These are phyloP conservation scores for Lentinus tigrinus DNA, from an alignment of 768 basidiomycete species.

Conservation along the genomic window DNA sequence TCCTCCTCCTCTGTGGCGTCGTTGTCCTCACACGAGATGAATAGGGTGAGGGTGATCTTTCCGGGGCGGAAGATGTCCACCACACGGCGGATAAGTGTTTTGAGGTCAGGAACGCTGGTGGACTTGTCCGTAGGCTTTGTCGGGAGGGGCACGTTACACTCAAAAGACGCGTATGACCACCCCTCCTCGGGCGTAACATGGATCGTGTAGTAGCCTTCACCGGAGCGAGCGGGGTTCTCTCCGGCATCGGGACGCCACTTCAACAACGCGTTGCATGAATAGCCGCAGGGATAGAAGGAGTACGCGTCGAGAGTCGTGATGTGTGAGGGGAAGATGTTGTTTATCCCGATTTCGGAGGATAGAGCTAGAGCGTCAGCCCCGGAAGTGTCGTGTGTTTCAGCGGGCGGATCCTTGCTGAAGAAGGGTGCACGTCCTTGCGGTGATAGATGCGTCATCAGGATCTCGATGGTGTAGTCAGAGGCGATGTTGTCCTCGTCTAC, in stretches of 20 bases:
- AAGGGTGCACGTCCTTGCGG: constrained; percentile 76
- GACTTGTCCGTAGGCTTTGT: constrained; percentile 32
- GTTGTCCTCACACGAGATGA: constrained; percentile 72
- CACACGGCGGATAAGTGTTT: constrained; percentile 82
- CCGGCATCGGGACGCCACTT: constrained; percentile 50
- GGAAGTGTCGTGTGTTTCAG: constrained; percentile 17
- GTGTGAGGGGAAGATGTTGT: constrained; percentile 74
- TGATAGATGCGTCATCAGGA: constrained; percentile 92
- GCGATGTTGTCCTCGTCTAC: constrained; percentile 23
- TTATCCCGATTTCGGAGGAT: constrained; percentile 74
- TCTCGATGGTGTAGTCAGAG: constrained; percentile 93
- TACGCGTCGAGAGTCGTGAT: constrained; percentile 89
- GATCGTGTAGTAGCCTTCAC: constrained; percentile 96
- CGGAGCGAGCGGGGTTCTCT: constrained; percentile 32
- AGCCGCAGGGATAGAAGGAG: constrained; percentile 93
- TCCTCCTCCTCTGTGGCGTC: constrained; percentile 41
- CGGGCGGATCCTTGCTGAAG: constrained; percentile 51
- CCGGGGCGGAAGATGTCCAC: constrained; percentile 92
- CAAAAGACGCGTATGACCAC: constrained; percentile 98
- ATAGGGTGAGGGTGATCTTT: constrained; percentile 82
- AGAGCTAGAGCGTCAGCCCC: constrained; percentile 51
- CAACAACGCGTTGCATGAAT: constrained; percentile 88
- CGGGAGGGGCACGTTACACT: constrained; percentile 88
- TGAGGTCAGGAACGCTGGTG: constrained; percentile 65
- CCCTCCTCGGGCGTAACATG: constrained; percentile 98